Base-by-base conservation (phyloP, 192 early-diverging fungal genomes). In the Coemansia sp. region DNA sequence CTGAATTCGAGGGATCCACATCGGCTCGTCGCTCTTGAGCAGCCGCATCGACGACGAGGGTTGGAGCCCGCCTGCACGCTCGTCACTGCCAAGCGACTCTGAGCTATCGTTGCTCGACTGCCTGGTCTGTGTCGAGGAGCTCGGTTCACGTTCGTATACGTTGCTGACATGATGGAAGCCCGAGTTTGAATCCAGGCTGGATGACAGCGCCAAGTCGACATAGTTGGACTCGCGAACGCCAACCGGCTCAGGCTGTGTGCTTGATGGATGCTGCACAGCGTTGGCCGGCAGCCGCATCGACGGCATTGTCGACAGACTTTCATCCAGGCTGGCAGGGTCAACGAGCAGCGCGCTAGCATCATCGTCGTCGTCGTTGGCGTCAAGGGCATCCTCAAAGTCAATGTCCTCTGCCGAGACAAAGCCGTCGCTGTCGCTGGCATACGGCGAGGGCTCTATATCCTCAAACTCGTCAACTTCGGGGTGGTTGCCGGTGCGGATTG, bases 1-100 rank as follows among this genome's bases (percentile, higher is more conserved):
- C 64, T 91, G 88, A 24, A 82, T 83, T 38, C 78, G 77, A 18
- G 90, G 87, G 25, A 88, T 82, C 86, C 88, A 85, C 70, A 90
- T 55, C 5, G 84, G 83, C 38, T 84, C 76, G 5, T 81, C 85
- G 3, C 84, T 87, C 42, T 82, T 69, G 14, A 88, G 66, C 31
- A 88, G 58, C 28, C 62, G 77, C 40, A 83, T 30, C n/a, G 72
- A 61, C 21, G 80, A 64, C 8, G 84, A 69, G 0, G 64, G 64
- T 43, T 73, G 62, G 14, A 83, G 55, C 10, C 83, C 63, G 10
- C 87, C 87, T 43, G 84, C 84, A 40, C 81, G 31, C 30, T 56
- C 67, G 6, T 31, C 42, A 0, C 33, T 40, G 4, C 38, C 47
- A 35, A 58, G 56, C 54, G 22, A 42, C 8, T 51, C 35, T 30